Percentiles rank a stretch among this genome's conserved stretches.
Conservation (phyloP, 2,329 filamentous ascomycete species). For the Neospermospora avenae region DNA sequence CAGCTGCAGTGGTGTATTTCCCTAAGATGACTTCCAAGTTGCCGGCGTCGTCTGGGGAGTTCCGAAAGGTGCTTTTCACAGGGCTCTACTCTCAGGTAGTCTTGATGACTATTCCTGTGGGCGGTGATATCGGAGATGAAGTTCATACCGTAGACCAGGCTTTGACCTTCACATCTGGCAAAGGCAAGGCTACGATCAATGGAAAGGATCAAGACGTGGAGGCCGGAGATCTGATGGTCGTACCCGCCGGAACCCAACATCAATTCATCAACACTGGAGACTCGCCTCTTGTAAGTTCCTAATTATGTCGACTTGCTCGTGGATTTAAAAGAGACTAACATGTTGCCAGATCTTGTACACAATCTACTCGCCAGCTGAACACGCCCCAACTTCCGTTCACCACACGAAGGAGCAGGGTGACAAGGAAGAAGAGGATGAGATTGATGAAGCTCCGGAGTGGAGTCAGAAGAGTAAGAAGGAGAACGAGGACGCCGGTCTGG, state of each 20-base stretch:
- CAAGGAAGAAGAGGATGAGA: conserved; percentile 57
- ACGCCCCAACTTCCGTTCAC: conserved; percentile 56
- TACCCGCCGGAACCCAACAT: conserved; percentile 63
- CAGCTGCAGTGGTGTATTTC: conserved; percentile 52
- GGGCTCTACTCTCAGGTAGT: conserved; percentile 62
- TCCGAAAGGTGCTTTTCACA: conserved; percentile 60
- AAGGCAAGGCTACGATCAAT: conserved; percentile 54
- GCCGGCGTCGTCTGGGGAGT: conserved; percentile 52
- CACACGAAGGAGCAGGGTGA: conserved; percentile 62
- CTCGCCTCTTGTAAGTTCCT: conserved; percentile 43
- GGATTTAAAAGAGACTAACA: not conserved
- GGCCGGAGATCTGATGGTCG: conserved; percentile 45
- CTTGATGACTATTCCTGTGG: conserved; percentile 61
- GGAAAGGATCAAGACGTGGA: conserved; percentile 51
- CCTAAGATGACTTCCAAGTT: conserved; percentile 51
- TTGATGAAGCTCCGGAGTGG: conserved; percentile 60
- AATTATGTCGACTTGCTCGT: not conserved
- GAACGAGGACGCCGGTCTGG: conserved; percentile 54
- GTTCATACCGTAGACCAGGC: conserved; percentile 64
- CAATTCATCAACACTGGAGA: conserved; percentile 62
- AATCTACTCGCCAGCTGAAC: conserved; percentile 61
- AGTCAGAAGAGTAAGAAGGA: conserved; percentile 51
- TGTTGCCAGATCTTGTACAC: conserved; percentile 50
- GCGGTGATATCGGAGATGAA: conserved; percentile 65
- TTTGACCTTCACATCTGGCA: conserved; percentile 60